Conservation (phyloP, 2,329 filamentous ascomycete species). For the Truncatella angustata region DNA sequence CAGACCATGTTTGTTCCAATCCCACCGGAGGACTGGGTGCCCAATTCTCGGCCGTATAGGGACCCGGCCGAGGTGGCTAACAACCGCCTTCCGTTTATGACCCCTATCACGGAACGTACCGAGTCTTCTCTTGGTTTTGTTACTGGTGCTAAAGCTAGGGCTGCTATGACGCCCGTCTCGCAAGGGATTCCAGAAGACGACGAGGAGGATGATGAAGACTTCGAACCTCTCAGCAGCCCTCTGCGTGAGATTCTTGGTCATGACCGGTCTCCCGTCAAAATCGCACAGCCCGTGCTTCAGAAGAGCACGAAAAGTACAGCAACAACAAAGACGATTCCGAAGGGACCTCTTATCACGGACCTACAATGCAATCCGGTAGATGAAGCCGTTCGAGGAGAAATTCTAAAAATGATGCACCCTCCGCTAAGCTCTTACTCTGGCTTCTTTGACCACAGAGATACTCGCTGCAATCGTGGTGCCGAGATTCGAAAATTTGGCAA, state of each 20-base stretch:
- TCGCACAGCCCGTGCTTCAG: conserved; percentile 48
- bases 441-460: conserved; percentile 70
- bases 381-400: conserved; percentile 68
- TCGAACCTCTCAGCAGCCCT: conserved; percentile 63
- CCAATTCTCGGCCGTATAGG: conserved; percentile 75
- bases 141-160: conserved; percentile 56
- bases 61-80: conserved; percentile 79
- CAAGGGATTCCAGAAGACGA: conserved; percentile 24
- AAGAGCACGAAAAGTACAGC: conserved; percentile 26
- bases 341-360: conserved; percentile 77
- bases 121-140: conserved; percentile 78
- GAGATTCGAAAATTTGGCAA: conserved; percentile 85
- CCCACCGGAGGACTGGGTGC: conserved; percentile 82
- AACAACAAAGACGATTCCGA: conserved; percentile 42
- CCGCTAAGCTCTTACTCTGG: conserved; percentile 72
- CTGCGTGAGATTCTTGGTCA: conserved; percentile 63
- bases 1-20: conserved; percentile 72
- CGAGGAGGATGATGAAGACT: conserved; percentile 28
- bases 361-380: conserved; percentile 86
- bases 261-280: conserved; percentile 42
- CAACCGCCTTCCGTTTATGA: conserved; percentile 96
- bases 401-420: conserved; percentile 72
- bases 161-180: conserved; percentile 46
- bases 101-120: conserved; percentile 92
- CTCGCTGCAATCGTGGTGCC: conserved; percentile 62